Base-by-base conservation (phyloP, 306 rosid species). In the Sophora flavescens region DNA sequence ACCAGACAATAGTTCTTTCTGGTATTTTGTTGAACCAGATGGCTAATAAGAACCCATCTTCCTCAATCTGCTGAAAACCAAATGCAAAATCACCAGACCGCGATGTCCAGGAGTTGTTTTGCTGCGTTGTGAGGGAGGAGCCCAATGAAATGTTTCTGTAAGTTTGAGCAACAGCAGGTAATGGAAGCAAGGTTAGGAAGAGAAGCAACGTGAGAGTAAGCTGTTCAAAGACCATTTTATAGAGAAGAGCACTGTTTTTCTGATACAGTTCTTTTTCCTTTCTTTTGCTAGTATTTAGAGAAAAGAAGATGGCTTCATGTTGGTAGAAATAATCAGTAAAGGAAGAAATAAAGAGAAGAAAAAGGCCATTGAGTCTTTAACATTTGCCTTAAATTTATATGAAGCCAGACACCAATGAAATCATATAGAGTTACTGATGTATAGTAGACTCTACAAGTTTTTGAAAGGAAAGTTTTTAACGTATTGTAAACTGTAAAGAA, bases 1-100 rank as follows among this genome's bases (percentile, higher is more conserved):
- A 84, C 93, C 93, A 88, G 2, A 84, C 84, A 42, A 84, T 18
- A 3, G 87, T 86, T 51, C 12, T 75, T 12, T 88, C 73, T 2
- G 79, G 45, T 22, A 80, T 80, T 35, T 63, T 84, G 60, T 86
- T 17, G 79, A 74, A 82, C 89, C 89, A 86, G 60, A 78, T 82
- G 69, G 93, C 86, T 6, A 88, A 56, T 22, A 86, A 13, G 65
- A 74, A 88, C 0, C 86, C 82, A 26, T 63, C 28, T 17, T 18
- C 22, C 18, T 39, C 42, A 12, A 73, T 45, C 4, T 68, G n/a
- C 26, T 5, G 73, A 51, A 88, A 88, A n/a, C 88, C 90, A 22
- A 88, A 67, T n/a, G 88, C 84, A 72, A 84, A 88, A 2, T 84
- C 90, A 12, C 86, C 83, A 1, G 81, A 77, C 47, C 82, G 81